Evolutionary conservation across 345 rosid genomes (phyloP), one percentile per base, ranked within the genome.

Genomic region (Syzygium grande): DNA sequence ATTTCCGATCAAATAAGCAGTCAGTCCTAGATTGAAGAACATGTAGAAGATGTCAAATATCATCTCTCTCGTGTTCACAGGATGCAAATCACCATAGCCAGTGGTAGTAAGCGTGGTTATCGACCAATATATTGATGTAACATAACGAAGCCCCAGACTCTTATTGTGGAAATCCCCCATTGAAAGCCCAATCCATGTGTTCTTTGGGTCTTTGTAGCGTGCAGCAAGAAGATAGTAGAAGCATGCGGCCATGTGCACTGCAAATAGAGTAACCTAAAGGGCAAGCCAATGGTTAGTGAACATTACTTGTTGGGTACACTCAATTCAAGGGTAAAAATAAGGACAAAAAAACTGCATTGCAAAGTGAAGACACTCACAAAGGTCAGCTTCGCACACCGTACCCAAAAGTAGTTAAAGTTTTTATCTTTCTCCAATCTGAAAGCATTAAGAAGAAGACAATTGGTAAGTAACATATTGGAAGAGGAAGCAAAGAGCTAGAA

Each of bases 81-180:
- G 94, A 88, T 97, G 99, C 51, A 97, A 65, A 90, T 97, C 98
- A 77, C 99, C 99, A 84, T 97, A 97, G 15, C 99, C 99, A 25
- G 95, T 93, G 27, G 98, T 95, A 17, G 98, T 91, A 38, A 96
- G 93, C 5, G 98, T 97, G 89, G 97, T 91, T 46, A 95, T 95
- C 19, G 99, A 94, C 98, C 98, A 96, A 87, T 97, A 96, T 80
- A 96, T 77, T 2, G 98, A 89, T n/a, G 93, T 93, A 78, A 93
- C 93, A 85, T 97, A 97, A n/a, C 90, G 94, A 9, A 88, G 9
- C 19, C 87, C 85, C 46, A 94, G 83, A 29, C 87, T 63, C 84
- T 86, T 89, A 8, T 88, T 25, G 22, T 49, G 89, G 84, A 90
- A 97, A 5, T 94, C 87, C 15, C 89, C 91, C 88, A 92, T 86